Evolutionary conservation across 805 yeast genomes (phyloP), one percentile per base, ranked within the genome.

Genomic region (Hanseniaspora meyeri): DNA sequence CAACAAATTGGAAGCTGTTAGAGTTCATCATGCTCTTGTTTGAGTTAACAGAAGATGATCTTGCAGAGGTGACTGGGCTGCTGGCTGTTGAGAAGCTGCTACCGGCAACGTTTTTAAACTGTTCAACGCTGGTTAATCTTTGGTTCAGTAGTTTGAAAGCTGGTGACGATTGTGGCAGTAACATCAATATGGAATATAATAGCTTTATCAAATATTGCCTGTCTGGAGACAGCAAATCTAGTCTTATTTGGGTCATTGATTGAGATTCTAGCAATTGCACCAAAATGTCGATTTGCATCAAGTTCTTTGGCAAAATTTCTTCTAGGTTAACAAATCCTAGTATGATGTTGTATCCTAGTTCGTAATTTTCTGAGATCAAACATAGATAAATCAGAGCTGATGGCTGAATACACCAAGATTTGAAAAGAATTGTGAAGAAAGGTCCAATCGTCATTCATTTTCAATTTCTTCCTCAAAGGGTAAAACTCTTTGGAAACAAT

Each of bases 191-290:
- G 1, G 97, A 98, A 66, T 88, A 93, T 34, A 93, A 75, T 54
- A 96, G 86, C 65, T 88, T 87, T 74, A 84, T 87, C 37, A 93
- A 71, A 63, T 77, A 85, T 0, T 95, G 95, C 60, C 77, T 79
- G 49, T 83, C 87, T 1, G 96, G 96, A 64, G 87, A 95, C 49
- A 93, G 72, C n/a, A 93, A 72, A 68, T 91, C 96, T 55, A 93
- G 72, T 58, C 98, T 77, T 60, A 90, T 74, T 62, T 85, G 82
- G 19, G 95, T 83, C 68, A 93, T 90, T 1, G 89, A 90, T 1
- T 97, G 97, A 1, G 95, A 84, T 68, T 93, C 98, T 16, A 93
- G 72, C 32, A 91, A 71, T 67, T 93, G 97, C 8, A 93, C 95
- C 43, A 93, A 72, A 32, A 89, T 78, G 70, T 93, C 98, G 51